Evolutionary conservation across 2,329 filamentous ascomycete species (phyloP).

Genomic region (Clonostachys rhizophaga): DNA sequence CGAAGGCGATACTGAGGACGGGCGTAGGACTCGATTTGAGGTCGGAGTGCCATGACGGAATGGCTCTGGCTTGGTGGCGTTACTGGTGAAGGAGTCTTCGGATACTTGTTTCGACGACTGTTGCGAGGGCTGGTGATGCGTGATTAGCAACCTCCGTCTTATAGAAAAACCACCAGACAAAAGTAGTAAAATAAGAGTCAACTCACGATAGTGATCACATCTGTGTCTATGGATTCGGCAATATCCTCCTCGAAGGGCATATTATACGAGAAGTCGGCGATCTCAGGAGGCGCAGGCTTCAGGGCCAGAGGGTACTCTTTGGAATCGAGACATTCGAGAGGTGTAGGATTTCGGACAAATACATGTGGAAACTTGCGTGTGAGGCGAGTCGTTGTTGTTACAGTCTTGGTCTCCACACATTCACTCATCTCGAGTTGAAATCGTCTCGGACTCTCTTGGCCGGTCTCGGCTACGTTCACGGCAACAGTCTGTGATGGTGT

Average conservation of each 20-base stretch:
- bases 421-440: constrained; percentile 57
- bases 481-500: constrained; percentile 33
- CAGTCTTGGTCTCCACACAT: constrained; percentile 64
- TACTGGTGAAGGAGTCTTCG: constrained; percentile 9
- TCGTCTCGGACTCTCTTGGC: constrained; percentile 23
- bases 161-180: too few species aligned
- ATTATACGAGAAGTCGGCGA: constrained; percentile 74
- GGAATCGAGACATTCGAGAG: constrained; percentile 69
- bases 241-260: constrained; percentile 54
- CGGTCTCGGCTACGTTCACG: constrained; percentile 39
- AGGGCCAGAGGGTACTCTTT: constrained; percentile 88
- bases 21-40: constrained; percentile 17
- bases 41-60: constrained; percentile 12
- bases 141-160: too few species aligned
- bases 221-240: too few species aligned
- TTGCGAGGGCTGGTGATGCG: too few species aligned
- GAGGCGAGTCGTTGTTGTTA: constrained; percentile 91
- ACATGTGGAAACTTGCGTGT: constrained; percentile 82
- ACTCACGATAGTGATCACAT: too few species aligned
- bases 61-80: constrained; percentile 15
- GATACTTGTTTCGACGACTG: too few species aligned
- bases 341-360: constrained; percentile 67
- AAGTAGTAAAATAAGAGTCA: too few species aligned
- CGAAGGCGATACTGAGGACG: constrained; percentile 24
- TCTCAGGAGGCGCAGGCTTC: constrained; percentile 73